phyloP scores from a whole-genome alignment of 2,329 filamentous ascomycete species.

The Teratosphaeria gauchensis region DNA sequence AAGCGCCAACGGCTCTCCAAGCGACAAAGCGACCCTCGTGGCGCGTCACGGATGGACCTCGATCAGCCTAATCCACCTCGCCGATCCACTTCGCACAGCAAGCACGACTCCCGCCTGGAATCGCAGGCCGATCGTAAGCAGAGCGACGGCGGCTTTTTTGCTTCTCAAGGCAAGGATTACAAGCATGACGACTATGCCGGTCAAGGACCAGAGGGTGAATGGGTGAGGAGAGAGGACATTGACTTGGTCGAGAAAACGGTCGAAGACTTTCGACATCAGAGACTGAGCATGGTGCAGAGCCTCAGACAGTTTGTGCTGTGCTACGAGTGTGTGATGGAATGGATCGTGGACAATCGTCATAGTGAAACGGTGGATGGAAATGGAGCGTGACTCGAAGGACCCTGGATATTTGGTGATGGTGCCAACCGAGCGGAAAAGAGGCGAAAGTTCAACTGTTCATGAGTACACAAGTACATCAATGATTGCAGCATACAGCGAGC shows the following conservation, averaged over 20 bases:
- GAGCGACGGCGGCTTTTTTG: constrained; percentile 17
- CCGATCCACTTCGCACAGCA: neutral
- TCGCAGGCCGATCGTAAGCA: neutral
- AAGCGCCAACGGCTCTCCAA: constrained; percentile 58
- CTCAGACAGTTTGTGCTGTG: constrained; percentile 89
- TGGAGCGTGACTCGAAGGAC: neutral
- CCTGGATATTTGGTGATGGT: neutral
- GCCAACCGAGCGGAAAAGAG: neutral
- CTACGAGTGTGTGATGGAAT: constrained; percentile 90
- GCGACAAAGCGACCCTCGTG: constrained; percentile 6
- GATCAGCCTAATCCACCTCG: constrained; percentile 11
- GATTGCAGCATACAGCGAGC: neutral
- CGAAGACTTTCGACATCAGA: constrained; percentile 78
- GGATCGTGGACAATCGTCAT: constrained; percentile 45
- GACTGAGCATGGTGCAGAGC: constrained; percentile 94
- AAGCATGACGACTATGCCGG: constrained; percentile 9
- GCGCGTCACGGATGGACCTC: constrained; percentile 36
- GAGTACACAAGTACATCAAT: neutral
- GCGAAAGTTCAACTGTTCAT: neutral
- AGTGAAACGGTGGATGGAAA: neutral
- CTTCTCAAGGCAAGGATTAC: constrained; percentile 8
- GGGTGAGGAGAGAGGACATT: constrained; percentile 59
- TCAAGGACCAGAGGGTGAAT: constrained; percentile 39
- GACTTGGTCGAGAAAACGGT: constrained; percentile 83
- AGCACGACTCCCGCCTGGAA: neutral